Percentiles rank a stretch among this genome's conserved stretches.
These are phyloP conservation scores for Flaveria linearis DNA, from an alignment of 129 eudicot species.

Conservation along the genomic window DNA sequence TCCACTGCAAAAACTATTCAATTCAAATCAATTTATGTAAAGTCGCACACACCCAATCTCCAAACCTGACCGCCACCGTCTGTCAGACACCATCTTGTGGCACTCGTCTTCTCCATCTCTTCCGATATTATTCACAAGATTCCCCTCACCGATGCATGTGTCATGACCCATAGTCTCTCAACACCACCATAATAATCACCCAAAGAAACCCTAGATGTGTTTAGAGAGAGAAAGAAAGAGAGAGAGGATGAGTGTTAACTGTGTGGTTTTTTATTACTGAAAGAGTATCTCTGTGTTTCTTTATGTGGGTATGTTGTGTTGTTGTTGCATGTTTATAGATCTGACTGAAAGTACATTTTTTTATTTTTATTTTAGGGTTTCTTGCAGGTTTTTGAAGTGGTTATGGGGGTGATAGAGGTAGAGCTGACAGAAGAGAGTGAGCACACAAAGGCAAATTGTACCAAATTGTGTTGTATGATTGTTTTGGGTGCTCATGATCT, in stretches of 20 bases:
- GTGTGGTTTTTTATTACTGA: not conserved
- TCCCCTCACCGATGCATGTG: slow-evolving; percentile 21
- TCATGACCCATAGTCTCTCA: not conserved
- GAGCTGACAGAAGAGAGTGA: slow-evolving; percentile 45
- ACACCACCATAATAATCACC: not conserved
- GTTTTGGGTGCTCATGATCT: slow-evolving; percentile 41
- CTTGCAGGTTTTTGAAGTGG: slow-evolving; percentile 6
- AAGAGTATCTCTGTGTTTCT: slow-evolving; percentile 6
- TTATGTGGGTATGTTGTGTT: slow-evolving; percentile 18
- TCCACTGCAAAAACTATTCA: slow-evolving; percentile 22
- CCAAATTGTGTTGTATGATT: slow-evolving; percentile 32
- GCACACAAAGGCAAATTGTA: slow-evolving; percentile 42
- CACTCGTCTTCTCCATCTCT: not conserved
- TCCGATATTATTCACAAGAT: slow-evolving; percentile 11
- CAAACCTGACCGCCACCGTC: slow-evolving; percentile 42
- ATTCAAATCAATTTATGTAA: slow-evolving; percentile 20
- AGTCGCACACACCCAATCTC: slow-evolving; percentile 23
- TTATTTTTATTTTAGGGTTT: slow-evolving; percentile 23
- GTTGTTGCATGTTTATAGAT: slow-evolving; percentile 37
- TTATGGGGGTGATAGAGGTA: slow-evolving; percentile 23
- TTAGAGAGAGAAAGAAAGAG: not conserved
- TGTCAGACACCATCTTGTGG: slow-evolving; percentile 32
- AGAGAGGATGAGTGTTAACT: not conserved
- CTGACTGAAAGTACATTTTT: slow-evolving; percentile 15
- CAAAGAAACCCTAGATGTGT: not conserved